Evolutionary conservation across 1,284 basidiomycete species (phyloP).

Genomic region (Fistulinella cinereoalba): DNA sequence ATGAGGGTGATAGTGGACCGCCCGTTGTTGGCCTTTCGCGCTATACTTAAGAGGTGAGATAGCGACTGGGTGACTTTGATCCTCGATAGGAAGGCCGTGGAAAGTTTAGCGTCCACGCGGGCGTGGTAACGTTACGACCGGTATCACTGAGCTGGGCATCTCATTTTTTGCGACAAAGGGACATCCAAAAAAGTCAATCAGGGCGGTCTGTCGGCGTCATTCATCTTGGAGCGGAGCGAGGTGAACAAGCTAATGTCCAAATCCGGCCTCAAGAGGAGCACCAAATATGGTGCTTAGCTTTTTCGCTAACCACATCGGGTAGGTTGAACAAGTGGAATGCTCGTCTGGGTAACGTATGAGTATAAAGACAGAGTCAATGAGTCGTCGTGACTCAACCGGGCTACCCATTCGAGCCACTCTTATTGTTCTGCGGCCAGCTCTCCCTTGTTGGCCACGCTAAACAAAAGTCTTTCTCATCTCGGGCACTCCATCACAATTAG

Average conservation of each 20-base stretch:
- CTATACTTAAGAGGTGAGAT: no score
- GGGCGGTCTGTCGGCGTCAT: no score
- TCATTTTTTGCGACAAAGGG: conserved; percentile 22
- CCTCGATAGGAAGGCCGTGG: no score
- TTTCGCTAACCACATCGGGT: conserved; percentile 21
- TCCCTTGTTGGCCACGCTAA: background rate
- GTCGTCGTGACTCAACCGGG: conserved; percentile 15
- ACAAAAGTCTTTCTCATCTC: background rate
- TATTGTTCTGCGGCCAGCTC: conserved; percentile 30
- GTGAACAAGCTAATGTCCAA: conserved; percentile 28
- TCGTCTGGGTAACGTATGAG: background rate
- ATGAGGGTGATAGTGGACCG: no score
- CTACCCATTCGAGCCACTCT: conserved; percentile 18
- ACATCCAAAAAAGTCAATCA: conserved; percentile 13
- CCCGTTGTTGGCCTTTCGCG: no score
- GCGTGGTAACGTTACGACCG: no score
- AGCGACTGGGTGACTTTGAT: background rate
- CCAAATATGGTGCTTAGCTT: conserved; percentile 24
- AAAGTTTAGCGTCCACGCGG: no score
- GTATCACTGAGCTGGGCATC: no score
- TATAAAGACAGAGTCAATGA: conserved; percentile 26
- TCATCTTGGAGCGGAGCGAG: background rate
- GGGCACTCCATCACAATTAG: conserved; percentile 27
- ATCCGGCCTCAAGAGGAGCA: conserved; percentile 25
- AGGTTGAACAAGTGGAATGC: conserved; percentile 24